Evolutionary conservation across 73 alveolate species (phyloP).

Genomic region (Stentor roeselii): DNA sequence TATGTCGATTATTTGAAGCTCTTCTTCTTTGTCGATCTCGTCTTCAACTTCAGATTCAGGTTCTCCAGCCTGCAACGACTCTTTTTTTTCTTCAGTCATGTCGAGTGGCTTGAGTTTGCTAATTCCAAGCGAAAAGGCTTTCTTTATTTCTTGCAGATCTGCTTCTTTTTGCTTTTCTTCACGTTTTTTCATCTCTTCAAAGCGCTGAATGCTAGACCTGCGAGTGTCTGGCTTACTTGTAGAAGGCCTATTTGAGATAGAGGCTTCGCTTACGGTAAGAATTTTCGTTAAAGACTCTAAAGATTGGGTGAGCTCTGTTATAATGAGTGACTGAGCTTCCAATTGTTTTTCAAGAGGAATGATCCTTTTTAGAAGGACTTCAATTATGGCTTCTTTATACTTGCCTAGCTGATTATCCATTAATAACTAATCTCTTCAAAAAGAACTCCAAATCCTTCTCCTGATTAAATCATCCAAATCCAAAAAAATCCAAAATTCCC

Average conservation of each 20-base stretch:
- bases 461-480: no score
- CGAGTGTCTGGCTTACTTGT: neutral
- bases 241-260: neutral
- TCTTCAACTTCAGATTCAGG: neutral
- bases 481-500: no score
- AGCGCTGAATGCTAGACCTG: neutral
- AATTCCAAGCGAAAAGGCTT: neutral
- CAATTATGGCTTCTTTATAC: neutral
- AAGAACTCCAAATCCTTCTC: no score
- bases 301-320: neutral
- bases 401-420: neutral
- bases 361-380: neutral
- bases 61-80: neutral
- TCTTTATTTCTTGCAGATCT: neutral
- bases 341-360: neutral
- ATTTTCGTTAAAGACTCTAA: neutral
- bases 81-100: neutral
- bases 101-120: neutral
- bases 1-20: no score
- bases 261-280: neutral
- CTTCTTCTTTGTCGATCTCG: neutral
- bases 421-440: no score
- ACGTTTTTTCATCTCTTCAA: neutral
- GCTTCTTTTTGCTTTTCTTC: slow-evolving; percentile 5
- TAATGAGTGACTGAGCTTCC: neutral